phyloP scores from a whole-genome alignment of 1,284 basidiomycete genomes.

The Athelia psychrophila region DNA sequence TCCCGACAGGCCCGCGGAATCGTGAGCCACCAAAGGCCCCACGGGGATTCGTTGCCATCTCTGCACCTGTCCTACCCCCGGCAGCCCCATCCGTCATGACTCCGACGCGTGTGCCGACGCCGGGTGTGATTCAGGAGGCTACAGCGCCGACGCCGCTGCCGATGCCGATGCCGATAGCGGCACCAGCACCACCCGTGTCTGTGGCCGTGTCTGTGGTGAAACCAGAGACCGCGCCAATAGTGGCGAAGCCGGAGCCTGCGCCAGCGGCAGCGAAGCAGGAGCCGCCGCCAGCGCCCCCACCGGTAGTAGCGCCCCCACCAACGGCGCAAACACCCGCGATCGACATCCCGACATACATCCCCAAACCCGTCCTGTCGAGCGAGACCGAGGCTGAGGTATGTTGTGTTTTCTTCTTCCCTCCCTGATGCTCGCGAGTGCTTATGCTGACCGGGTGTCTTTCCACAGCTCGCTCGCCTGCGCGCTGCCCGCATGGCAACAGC shows the following conservation, averaged over 20 bases:
- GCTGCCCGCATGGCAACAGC: constrained; percentile 36
- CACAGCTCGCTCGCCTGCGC: constrained; percentile 31
- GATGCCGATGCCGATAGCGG: too few species aligned
- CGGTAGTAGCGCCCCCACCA: too few species aligned
- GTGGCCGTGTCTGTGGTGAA: too few species aligned
- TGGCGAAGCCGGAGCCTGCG: not conserved
- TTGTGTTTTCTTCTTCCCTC: not conserved
- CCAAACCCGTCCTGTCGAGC: not conserved
- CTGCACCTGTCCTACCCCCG: not conserved
- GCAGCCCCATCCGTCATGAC: too few species aligned
- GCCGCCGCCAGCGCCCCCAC: not conserved
- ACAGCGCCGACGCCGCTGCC: too few species aligned
- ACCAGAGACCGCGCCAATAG: too few species aligned
- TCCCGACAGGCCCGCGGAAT: not conserved
- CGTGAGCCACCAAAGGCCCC: not conserved
- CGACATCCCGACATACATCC: not conserved
- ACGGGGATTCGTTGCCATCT: not conserved
- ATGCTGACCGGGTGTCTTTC: not conserved
- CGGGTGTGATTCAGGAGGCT: too few species aligned
- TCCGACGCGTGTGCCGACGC: too few species aligned
- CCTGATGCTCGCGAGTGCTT: not conserved
- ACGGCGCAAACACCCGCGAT: too few species aligned
- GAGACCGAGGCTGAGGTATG: not conserved
- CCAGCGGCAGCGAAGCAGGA: not conserved
- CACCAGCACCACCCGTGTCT: too few species aligned